Evolutionary conservation across 1,284 basidiomycete species (phyloP), one percentile per base, ranked within the genome.

Genomic region (Golubevia pallescens): DNA sequence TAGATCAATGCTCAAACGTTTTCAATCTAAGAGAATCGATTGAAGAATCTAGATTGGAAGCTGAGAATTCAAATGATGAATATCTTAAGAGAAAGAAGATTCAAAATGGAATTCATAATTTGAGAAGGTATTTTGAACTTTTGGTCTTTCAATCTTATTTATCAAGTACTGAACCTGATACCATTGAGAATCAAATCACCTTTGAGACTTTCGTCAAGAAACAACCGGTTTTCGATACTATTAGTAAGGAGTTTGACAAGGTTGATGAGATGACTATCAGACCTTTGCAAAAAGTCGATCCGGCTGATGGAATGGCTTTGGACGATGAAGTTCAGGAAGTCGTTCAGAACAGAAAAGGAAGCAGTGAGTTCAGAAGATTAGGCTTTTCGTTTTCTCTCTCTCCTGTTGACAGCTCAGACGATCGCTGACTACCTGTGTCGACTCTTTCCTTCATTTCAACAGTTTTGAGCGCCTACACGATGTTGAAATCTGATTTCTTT

Each of bases 11-110:
- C 77, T 90, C 91, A 16, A 88, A 91, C n/a, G 91, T 94, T 0
- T 90, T 92, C 84, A 96, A 98, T 81, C 86, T 90, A 1, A 90
- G 95, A 42, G 93, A 96, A 69, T 89, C 93, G 0, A 97, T 99
- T 65, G 96, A 99, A 77, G 91, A 94, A 28, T 88, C 90, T 3
- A 89, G 93, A 24, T 88, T 88, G 70, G 70, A 77, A 10, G 94
- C 95, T 0, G 93, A 93, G 79, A 90, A 93, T 69, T 89, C 91
- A 0, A 88, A 89, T 8, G 92, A 94, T 70, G 90, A 93, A 63
- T 89, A 89, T 63, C 88, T 90, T 72, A 92, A 90, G 82, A 88
- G 89, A 56, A 83, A 87, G 0, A 88, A 90, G 79, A 90, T 91
- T 0, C 91, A 93, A 63, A 90, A 90, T 87, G 93, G 93, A 90